These are phyloP conservation scores for Cenchrus purpureus DNA, from an alignment of 176 grass and related monocot species.

Conservation along the genomic window DNA sequence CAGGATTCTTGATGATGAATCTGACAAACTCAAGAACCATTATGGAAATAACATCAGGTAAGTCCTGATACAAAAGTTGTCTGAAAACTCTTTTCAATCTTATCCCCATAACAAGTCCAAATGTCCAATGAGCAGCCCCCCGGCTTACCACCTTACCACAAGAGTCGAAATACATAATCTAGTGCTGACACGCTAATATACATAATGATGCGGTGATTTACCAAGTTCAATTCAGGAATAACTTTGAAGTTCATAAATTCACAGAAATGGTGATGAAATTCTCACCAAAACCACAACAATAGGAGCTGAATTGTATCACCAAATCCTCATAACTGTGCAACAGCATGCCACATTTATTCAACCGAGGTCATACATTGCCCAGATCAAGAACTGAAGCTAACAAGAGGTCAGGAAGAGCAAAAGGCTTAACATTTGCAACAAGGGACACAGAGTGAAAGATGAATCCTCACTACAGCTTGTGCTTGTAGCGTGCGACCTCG, in stretches of 20 bases:
- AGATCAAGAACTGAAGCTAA: conserved; percentile 42
- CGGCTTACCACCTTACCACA: background rate
- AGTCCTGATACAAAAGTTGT: background rate
- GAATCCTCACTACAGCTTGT: conserved; percentile 36
- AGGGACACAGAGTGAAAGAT: background rate
- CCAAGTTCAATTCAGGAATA: background rate
- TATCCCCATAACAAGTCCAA: background rate
- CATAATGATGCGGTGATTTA: background rate
- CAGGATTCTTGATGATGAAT: background rate
- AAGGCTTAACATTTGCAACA: conserved; percentile 30
- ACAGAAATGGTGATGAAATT: conserved; percentile 19
- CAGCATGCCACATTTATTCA: conserved; percentile 52
- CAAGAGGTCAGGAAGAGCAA: conserved; percentile 31
- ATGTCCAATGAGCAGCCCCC: background rate
- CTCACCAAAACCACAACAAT: conserved; percentile 20
- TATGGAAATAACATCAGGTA: background rate
- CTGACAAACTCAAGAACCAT: background rate
- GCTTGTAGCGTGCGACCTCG: conserved; percentile 79
- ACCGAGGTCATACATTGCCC: conserved; percentile 17
- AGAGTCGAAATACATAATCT: background rate
- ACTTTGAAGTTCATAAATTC: conserved; percentile 11
- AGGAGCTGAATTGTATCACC: conserved; percentile 43
- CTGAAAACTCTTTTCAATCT: background rate
- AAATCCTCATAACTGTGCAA: conserved; percentile 36
- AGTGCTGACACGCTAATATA: background rate